Base-by-base conservation (phyloP, 495 filamentous ascomycete genomes). In the Opeltia flavorubescens region DNA sequence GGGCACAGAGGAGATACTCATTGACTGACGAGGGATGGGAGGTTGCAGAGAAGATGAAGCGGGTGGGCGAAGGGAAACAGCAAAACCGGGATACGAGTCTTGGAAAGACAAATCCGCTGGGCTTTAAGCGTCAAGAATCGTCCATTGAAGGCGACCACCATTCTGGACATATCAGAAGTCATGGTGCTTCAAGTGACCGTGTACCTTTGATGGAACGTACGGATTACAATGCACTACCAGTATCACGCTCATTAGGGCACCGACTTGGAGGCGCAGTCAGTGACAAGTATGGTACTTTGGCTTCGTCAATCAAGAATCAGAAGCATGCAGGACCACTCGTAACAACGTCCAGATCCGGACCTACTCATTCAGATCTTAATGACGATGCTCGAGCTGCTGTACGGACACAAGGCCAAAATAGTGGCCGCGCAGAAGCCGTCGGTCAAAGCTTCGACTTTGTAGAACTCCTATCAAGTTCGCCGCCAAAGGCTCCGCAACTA, bases 1-100 rank as follows among this genome's bases (percentile, higher is more conserved):
- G 80, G 24, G 85, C 85, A 1, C 59, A 78, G 12, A 68, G 77
- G 43, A 80, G 72, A 52, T 93, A 86, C 59, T 60, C 64, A 3
- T 67, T 93, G 13, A 85, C 83, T 0, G 85, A 89, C 25, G 81
- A 83, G 45, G 86, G 86, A 1, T 84, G 81, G 77, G 81, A 86
- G 34, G 77, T 88, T 34, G 86, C 80, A 11, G 78, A 70, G 49
- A 69, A 78, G 21, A 80, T 89, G 18, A 70, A 72, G 40, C 72
- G 70, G 26, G 55, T 44, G 9, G 18, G 18, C 13, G 21, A 39
- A 31, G 29, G 29, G 35, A n/a, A n/a, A n/a, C n/a, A n/a, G n/a
- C n/a, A n/a, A n/a, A n/a, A n/a, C n/a, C n/a, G n/a, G n/a, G n/a
- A n/a, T n/a, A n/a, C n/a, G n/a, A n/a, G n/a, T n/a, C n/a, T n/a